Evolutionary conservation across 805 yeast genomes (phyloP), one percentile per base, ranked within the genome.

Genomic region (Candida nanaspora): DNA sequence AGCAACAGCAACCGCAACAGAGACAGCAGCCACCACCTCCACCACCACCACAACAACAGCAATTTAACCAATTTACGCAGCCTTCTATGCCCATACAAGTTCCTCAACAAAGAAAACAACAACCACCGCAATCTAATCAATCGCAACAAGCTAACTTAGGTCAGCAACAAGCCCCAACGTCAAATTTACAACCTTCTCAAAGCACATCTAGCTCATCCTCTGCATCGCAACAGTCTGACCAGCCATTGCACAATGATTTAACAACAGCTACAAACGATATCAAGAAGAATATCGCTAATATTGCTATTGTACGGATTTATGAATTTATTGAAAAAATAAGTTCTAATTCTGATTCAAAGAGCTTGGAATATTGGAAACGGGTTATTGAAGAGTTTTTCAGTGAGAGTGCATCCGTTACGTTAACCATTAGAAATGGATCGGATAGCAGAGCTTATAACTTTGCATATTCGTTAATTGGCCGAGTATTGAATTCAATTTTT

Each of bases 401-500:
- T 32, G 80, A 76, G 9, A 56, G 58, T 35, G 80, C 80, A 1
- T 57, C 66, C 6, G 49, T 78, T 27, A 61, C 75, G 14, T 66
- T 77, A 43, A 58, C 71, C 1, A 65, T 76, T 31, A 68, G 69
- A 43, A 62, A 66, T 35, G 68, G 66, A 11, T 46, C 46, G 33
- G 81, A 72, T 33, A 61, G 67, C 9, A 61, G 77, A 42, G 80
- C 72, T 47, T 85, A 78, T 56, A 89, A 80, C 43, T 70, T 87
- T 19, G 74, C 79, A 10, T 70, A 74, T 7, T 68, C 76, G 4
- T 72, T 86, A 10, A 71, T 86, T n/a, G 83, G 93, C 1, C 61
- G 80, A 34, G 78, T 76, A 48, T 73, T 76, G 48, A 71, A 63
- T 44, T 71, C 78, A 2, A 69, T 69, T 41, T 70, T 76, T 26